phyloP scores from a whole-genome alignment of 1,284 basidiomycete species.

The Cutaneotrichosporon sp. region DNA sequence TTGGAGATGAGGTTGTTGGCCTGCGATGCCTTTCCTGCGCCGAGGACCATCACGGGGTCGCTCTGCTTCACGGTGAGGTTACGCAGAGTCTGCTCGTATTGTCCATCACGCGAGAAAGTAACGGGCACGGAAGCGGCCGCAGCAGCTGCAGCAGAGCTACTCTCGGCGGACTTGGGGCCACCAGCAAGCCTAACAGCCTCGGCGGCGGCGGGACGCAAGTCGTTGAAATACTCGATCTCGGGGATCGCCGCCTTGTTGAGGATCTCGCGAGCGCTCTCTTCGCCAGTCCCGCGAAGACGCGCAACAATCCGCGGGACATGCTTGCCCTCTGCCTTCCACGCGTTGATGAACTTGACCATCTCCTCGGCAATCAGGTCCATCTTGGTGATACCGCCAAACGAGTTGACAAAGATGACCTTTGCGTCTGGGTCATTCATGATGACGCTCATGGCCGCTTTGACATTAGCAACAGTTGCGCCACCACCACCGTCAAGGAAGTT shows the following conservation, averaged over 20 bases:
- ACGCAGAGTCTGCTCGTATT: slow-evolving; percentile 72
- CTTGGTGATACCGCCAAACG: slow-evolving; percentile 34
- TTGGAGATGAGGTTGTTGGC: slow-evolving; percentile 22
- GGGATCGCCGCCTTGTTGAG: slow-evolving; percentile 17
- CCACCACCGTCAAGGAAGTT: slow-evolving; percentile 39
- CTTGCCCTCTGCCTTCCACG: slow-evolving; percentile 14
- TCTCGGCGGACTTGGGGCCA: neutral
- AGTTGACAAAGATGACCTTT: slow-evolving; percentile 33
- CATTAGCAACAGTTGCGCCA: slow-evolving; percentile 34
- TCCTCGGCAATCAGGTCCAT: slow-evolving; percentile 31
- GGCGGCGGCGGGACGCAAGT: slow-evolving; percentile 25
- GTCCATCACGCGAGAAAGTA: slow-evolving; percentile 25
- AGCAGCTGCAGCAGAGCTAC: neutral
- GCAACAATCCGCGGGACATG: slow-evolving; percentile 22
- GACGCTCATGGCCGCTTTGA: slow-evolving; percentile 28
- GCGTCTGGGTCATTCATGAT: slow-evolving; percentile 28
- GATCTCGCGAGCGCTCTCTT: slow-evolving; percentile 29
- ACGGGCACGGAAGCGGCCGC: slow-evolving; percentile 14
- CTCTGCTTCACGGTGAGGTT: slow-evolving; percentile 86
- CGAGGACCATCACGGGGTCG: slow-evolving; percentile 83
- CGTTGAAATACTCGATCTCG: slow-evolving; percentile 24
- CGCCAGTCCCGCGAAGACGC: slow-evolving; percentile 30
- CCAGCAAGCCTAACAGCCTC: slow-evolving; percentile 23
- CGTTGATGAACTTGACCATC: slow-evolving; percentile 16
- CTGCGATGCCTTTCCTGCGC: slow-evolving; percentile 46